Percentiles rank a stretch among this genome's conserved stretches.
Evolutionary conservation across 768 basidiomycete species (phyloP).

Genomic region (Infundibulicybe gibba): DNA sequence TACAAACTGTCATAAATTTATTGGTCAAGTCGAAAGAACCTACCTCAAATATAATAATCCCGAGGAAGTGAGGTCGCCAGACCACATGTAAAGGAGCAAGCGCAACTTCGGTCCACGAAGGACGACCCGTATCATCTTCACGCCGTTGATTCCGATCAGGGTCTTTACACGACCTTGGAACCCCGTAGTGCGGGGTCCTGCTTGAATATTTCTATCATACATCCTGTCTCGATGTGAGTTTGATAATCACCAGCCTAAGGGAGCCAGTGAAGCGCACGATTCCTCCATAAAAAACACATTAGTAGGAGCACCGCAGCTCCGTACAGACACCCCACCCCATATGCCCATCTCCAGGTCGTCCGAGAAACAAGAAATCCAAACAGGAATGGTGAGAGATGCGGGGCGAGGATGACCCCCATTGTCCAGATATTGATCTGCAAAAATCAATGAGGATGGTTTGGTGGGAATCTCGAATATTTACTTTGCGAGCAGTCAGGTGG

Average conservation of each 20-base stretch:
- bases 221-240: no score
- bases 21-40: conserved; percentile 1
- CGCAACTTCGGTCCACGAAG: conserved; percentile 31
- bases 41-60: conserved; percentile 38
- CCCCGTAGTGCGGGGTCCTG: conserved; percentile 28
- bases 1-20: not conserved
- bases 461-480: conserved; percentile 28
- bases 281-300: conserved; percentile 48
- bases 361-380: conserved; percentile 66
- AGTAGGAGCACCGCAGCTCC: conserved; percentile 35
- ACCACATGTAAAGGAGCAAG: conserved; percentile 33
- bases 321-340: conserved; percentile 63
- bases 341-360: conserved; percentile 59
- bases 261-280: conserved; percentile 40
- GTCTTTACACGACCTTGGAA: conserved; percentile 47
- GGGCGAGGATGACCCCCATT: conserved; percentile 57
- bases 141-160: conserved; percentile 49
- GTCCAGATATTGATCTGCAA: conserved; percentile 52
- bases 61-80: conserved; percentile 45
- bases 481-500: conserved; percentile 68
- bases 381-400: conserved; percentile 58
- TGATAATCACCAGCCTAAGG: no score
- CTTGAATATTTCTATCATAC: no score
- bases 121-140: conserved; percentile 41
- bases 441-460: no score